Evolutionary conservation across 768 basidiomycete genomes (phyloP).

Genomic region (Mrakia frigida): DNA sequence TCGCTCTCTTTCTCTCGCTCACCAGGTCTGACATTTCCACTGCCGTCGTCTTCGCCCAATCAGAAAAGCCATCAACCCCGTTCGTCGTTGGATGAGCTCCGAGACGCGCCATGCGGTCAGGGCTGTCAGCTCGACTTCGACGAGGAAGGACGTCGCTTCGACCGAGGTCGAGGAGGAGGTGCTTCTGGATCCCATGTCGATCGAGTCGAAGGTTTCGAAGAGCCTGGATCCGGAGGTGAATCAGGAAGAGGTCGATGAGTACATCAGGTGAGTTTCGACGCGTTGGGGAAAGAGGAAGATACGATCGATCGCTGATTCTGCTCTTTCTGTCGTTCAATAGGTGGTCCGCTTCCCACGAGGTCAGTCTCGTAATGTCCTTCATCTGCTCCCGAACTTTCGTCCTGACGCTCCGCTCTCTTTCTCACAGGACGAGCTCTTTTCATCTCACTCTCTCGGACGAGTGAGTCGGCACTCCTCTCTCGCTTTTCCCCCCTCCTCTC

Average conservation of each 20-base stretch:
- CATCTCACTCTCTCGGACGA: slow-evolving; percentile 26
- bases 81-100: slow-evolving; percentile 62
- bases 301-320: background rate
- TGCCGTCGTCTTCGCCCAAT: too few species aligned
- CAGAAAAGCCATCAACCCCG: slow-evolving; percentile 56
- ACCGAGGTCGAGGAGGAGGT: background rate
- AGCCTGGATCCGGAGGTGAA: slow-evolving; percentile 35
- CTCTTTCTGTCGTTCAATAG: background rate
- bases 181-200: slow-evolving; percentile 26
- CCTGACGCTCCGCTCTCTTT: background rate
- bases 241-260: slow-evolving; percentile 36
- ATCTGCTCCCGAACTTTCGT: background rate
- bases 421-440: slow-evolving; percentile 24
- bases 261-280: slow-evolving; percentile 34
- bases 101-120: background rate
- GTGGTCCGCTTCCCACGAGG: slow-evolving; percentile 31
- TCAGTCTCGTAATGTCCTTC: background rate
- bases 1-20: slow-evolving; percentile 15
- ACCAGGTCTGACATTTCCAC: background rate
- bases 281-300: background rate
- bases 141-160: background rate
- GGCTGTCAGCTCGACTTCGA: background rate
- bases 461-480: background rate
- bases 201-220: slow-evolving; percentile 29
- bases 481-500: background rate